phyloP scores from a whole-genome alignment of 805 yeast genomes.

The Pichia manshurica region DNA sequence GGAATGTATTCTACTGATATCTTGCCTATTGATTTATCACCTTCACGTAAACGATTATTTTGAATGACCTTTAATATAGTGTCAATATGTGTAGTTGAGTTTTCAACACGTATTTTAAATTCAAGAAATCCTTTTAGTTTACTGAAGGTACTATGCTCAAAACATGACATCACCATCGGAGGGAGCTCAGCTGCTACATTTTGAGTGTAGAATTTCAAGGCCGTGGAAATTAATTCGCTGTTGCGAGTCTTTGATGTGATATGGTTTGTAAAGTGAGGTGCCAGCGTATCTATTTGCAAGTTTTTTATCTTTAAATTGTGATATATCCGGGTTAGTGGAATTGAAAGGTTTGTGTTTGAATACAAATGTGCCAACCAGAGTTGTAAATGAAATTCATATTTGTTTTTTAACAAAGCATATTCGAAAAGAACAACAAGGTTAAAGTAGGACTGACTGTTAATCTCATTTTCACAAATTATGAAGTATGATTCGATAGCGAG shows the following conservation, averaged over 20 bases:
- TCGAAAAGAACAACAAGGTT: slow-evolving; percentile 54
- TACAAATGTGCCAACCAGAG: slow-evolving; percentile 68
- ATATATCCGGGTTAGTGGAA: slow-evolving; percentile 47
- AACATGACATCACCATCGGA: slow-evolving; percentile 44
- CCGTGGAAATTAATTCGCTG: slow-evolving; percentile 30
- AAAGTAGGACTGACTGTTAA: slow-evolving; percentile 25
- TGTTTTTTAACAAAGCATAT: slow-evolving; percentile 46
- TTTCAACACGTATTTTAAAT: slow-evolving; percentile 45
- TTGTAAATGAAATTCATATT: slow-evolving; percentile 65
- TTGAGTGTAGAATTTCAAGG: slow-evolving; percentile 43
- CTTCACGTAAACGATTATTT: slow-evolving; percentile 29
- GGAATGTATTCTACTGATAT: slow-evolving; percentile 7
- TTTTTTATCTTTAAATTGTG: slow-evolving; percentile 57
- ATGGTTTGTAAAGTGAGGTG: slow-evolving; percentile 48
- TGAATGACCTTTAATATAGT: slow-evolving; percentile 32
- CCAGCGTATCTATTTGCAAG: slow-evolving; percentile 69
- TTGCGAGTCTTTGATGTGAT: slow-evolving; percentile 36
- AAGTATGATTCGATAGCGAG: slow-evolving; percentile 41
- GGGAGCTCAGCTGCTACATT: slow-evolving; percentile 48
- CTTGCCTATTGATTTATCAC: slow-evolving; percentile 10
- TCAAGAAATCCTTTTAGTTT: slow-evolving; percentile 64
- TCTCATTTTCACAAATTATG: slow-evolving; percentile 2
- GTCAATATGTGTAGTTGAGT: slow-evolving; percentile 44
- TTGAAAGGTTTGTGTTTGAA: slow-evolving; percentile 48
- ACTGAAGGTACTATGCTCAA: slow-evolving; percentile 54